phyloP scores from a whole-genome alignment of 129 eudicot genomes.

The Erigeron canadensis region DNA sequence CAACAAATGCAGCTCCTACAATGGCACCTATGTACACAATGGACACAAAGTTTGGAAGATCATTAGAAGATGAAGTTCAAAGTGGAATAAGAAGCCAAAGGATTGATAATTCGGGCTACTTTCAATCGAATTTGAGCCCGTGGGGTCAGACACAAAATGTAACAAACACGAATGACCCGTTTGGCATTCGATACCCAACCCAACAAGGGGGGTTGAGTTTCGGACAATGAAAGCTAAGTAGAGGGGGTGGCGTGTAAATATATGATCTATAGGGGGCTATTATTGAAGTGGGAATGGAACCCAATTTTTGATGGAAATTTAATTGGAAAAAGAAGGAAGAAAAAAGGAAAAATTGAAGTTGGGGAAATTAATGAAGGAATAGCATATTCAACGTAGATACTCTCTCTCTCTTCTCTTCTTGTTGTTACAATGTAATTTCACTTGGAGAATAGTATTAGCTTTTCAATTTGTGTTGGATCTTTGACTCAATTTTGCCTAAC shows the following conservation, averaged over 20 bases:
- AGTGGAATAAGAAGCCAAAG: conserved; percentile 58
- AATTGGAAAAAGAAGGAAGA: neutral
- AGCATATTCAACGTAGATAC: conserved; percentile 21
- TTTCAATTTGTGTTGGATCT: conserved; percentile 19
- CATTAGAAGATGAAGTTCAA: conserved; percentile 67
- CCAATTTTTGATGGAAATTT: conserved; percentile 25
- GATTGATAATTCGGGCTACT: conserved; percentile 41
- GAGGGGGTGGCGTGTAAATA: conserved; percentile 48
- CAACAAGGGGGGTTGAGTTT: conserved; percentile 43
- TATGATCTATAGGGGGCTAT: conserved; percentile 39
- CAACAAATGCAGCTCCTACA: conserved; percentile 44
- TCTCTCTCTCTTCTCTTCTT: too few relatives aligned
- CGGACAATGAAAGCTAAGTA: conserved; percentile 35
- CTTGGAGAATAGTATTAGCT: conserved; percentile 22
- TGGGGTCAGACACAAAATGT: conserved; percentile 26
- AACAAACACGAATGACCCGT: conserved; percentile 49
- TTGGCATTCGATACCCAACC: conserved; percentile 61
- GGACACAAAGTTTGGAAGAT: conserved; percentile 41
- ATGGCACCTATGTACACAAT: conserved; percentile 33
- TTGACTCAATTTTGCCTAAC: conserved; percentile 19
- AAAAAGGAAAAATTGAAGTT: neutral
- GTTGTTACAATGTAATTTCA: conserved; percentile 13
- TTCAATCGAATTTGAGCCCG: conserved; percentile 32
- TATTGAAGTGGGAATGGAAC: conserved; percentile 18
- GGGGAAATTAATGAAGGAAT: conserved; percentile 21